Conservation (phyloP, 495 filamentous ascomycete species). For the Chaetomium tenue region DNA sequence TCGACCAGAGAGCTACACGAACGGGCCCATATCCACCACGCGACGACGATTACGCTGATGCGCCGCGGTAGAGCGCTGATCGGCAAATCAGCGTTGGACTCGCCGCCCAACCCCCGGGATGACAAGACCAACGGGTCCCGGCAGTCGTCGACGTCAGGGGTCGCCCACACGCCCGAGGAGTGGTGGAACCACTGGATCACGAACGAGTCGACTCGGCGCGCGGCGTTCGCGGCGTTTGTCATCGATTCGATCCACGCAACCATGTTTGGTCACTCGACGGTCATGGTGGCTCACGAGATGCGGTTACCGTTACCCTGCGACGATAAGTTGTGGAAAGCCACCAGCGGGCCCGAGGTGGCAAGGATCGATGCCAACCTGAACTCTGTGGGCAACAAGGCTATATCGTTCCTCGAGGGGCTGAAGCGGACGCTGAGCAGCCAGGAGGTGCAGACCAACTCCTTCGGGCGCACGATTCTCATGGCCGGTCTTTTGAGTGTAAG, state of each 20-base stretch:
- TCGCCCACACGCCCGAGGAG: slow-evolving; percentile 70
- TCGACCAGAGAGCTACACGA: slow-evolving; percentile 89
- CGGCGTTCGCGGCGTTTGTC: slow-evolving; percentile 92
- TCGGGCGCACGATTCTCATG: slow-evolving; percentile 95
- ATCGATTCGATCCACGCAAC: slow-evolving; percentile 95
- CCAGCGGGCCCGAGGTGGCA: slow-evolving; percentile 81
- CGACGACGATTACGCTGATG: slow-evolving; percentile 94
- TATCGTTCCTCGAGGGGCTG: slow-evolving; percentile 86
- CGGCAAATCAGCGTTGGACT: slow-evolving; percentile 83
- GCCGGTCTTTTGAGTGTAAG: slow-evolving; percentile 88
- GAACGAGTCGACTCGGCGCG: slow-evolving; percentile 84
- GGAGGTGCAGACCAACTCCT: slow-evolving; percentile 86
- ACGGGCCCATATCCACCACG: slow-evolving; percentile 94
- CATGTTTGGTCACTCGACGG: slow-evolving; percentile 96
- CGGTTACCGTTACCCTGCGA: slow-evolving; percentile 89
- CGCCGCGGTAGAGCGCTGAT: slow-evolving; percentile 87
- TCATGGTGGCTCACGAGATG: slow-evolving; percentile 97
- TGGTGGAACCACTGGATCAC: slow-evolving; percentile 98
- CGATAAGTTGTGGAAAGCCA: slow-evolving; percentile 90
- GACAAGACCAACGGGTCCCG: slow-evolving; percentile 59
- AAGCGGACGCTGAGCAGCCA: slow-evolving; percentile 87
- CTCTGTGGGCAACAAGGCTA: slow-evolving; percentile 79
- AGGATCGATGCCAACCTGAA: slow-evolving; percentile 79
- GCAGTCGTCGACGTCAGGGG: slow-evolving; percentile 58
- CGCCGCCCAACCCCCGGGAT: slow-evolving; percentile 76